Evolutionary conservation across 306 rosid species (phyloP).

Genomic region (Trichosanthes cucumerina): DNA sequence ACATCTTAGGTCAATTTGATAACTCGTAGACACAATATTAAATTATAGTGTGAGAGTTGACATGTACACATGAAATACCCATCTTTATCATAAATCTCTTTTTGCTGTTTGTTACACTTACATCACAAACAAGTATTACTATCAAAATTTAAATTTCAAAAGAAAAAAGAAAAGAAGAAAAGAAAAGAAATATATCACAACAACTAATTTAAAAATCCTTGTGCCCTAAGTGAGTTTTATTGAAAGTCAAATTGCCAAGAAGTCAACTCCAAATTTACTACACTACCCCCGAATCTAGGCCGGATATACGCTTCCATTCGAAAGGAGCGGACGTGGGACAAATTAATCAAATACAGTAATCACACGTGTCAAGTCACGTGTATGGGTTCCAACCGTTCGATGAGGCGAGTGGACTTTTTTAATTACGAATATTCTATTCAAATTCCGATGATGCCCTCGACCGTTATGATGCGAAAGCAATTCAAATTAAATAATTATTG

Average conservation of each 20-base stretch:
- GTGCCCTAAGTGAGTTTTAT: neutral
- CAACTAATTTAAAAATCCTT: neutral
- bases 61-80: neutral
- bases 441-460: neutral
- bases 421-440: rapidly evolving
- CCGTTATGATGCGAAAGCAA: neutral
- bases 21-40: too few relatives aligned
- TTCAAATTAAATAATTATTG: neutral
- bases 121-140: neutral
- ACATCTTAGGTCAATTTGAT: neutral
- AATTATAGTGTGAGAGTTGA: neutral
- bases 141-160: too few relatives aligned
- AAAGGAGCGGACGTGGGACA: too few relatives aligned
- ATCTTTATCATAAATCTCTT: neutral
- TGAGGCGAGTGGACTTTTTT: neutral
- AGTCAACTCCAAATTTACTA: neutral
- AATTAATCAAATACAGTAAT: neutral
- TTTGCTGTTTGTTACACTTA: neutral
- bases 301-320: neutral
- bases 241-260: neutral
- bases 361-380: neutral
- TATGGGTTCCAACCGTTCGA: neutral
- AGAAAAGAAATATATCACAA: neutral
- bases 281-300: neutral
- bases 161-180: too few relatives aligned